Evolutionary conservation across 805 yeast species (phyloP).

Genomic region (Saccharomycopsis oosterbeekiorum): DNA sequence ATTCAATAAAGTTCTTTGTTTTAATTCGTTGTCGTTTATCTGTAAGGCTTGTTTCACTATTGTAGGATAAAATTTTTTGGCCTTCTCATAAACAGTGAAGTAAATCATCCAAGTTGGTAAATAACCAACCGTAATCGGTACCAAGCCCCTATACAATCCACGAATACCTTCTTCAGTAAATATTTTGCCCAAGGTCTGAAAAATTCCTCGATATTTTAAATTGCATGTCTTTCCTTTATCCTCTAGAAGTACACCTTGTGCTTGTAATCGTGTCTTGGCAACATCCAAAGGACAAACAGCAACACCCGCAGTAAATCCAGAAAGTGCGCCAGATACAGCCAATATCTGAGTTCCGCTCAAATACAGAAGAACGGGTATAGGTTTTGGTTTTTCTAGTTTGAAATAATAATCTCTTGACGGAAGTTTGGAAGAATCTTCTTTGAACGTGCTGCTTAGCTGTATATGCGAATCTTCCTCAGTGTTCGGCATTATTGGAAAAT

Average conservation of each 20-base stretch:
- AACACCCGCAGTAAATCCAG: conserved; percentile 85
- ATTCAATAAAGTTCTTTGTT: conserved; percentile 17
- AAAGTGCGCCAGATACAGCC: conserved; percentile 85
- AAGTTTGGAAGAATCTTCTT: not conserved
- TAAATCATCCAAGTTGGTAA: conserved; percentile 97
- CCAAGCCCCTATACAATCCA: conserved; percentile 83
- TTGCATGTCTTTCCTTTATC: conserved; percentile 17
- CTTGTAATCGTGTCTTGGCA: conserved; percentile 88
- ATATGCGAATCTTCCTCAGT: not conserved
- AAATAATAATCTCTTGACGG: not conserved
- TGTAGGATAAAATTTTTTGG: conserved; percentile 47
- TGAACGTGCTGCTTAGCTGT: not conserved
- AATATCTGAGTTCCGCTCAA: conserved; percentile 45
- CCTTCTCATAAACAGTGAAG: conserved; percentile 78
- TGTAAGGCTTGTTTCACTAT: conserved; percentile 24
- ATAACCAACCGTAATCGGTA: conserved; percentile 89
- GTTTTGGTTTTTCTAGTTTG: not conserved
- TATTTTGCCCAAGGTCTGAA: conserved; percentile 57
- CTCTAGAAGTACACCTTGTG: conserved; percentile 51
- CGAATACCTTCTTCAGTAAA: conserved; percentile 66
- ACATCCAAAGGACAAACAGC: conserved; percentile 94
- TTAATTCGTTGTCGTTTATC: not conserved
- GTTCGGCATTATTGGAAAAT: not conserved
- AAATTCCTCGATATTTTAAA: conserved; percentile 46
- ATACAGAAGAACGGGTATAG: conserved; percentile 15